Evolutionary conservation across 208 protist genomes (phyloP), one percentile per base, ranked within the genome.

Genomic region (Phytomonas sp.): DNA sequence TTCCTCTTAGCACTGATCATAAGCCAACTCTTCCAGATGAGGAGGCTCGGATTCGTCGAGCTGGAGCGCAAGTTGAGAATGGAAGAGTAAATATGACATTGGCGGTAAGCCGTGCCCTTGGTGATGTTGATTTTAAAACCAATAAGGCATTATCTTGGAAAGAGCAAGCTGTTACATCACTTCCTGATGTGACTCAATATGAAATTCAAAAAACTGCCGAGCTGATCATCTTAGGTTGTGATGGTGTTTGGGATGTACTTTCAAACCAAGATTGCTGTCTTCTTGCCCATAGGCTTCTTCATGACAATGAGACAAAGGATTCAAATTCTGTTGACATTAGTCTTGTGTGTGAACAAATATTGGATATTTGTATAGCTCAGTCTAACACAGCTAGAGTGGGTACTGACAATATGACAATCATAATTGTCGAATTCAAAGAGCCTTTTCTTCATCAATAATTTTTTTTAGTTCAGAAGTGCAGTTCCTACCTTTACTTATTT

Each of bases 221-320:
- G 65, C 97, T 98, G 77, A 82, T 97, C 66, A 78, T 98, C 49
- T 73, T 97, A 14, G 95, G 81, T 0, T 97, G 95, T 64, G 95
- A 98, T 75, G 95, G 95, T 42, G 86, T 98, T 42, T 98, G 94
- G 93, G 95, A 98, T 75, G 93, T 97, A 8, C 74, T 98, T 0
- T 83, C 78, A 26, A 93, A 87, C 70, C 85, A 94, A 16, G 81
- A 87, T 16, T 88, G 83, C 69, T 94, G 89, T 74, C 70, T 81
- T 7, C 52, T 93, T 8, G 72, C 90, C 16, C 67, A 75, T 63
- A 68, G 74, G 29, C 72, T 81, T 31, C 81, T 80, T 36, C 74
- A 73, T 42, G 76, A 77, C 66, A 78, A 37, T 19, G 71, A 75
- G 32, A 63, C 36, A 4, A 77, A 64, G 11, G 60, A 82, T 34